Evolutionary conservation across 1,284 basidiomycete genomes (phyloP), one percentile per base, ranked within the genome.

Genomic region (Exobasidium cylindrosporum): DNA sequence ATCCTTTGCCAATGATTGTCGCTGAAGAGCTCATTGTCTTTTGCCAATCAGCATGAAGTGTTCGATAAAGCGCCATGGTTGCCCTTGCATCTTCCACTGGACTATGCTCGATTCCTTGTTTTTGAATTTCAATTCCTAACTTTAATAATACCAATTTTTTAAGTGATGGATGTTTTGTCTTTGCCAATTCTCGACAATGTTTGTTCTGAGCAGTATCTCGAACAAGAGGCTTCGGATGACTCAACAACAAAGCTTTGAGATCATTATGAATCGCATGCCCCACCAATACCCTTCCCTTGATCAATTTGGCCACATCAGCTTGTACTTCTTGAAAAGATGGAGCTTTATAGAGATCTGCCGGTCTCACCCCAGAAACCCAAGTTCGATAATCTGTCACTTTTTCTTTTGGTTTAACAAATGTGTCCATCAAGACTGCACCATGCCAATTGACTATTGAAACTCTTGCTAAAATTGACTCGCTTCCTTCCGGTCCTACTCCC

Each of bases 221-320:
- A 24, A 87, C 87, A 58, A 86, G 83, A 0, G 85, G 84, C 10
- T 87, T 85, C 0, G 95, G 92, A 79, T 97, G 94, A 0, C 90
- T 89, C n/a, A 97, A 85, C 1, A 97, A 83, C 3, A 98, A 85
- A 0, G 88, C 91, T 82, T 91, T 89, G 24, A 96, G 83, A 82
- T 98, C 95, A 72, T 98, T 94, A 71, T 89, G 85, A 5, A 98
- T 84, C 0, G 95, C 94, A 78, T 98, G 95, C 0, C 95, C 96
- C 4, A 99, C 85, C n/a, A 98, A 80, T 40, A 96, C 86, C 53
- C 88, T 85, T 59, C 88, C 91, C 65, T 90, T 86, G 21, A 96
- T 81, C 14, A 97, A 72, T 29, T 86, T 87, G 0, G 92, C 86
- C 0, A 97, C 92, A 61, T 85, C 81, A 71, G 87, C 85, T 77